A percentile compares a stretch with the other conserved stretches of the same genome.
These are phyloP conservation scores for Apiotrichum brassicae DNA, from an alignment of 1,284 basidiomycete genomes.

Conservation along the genomic window DNA sequence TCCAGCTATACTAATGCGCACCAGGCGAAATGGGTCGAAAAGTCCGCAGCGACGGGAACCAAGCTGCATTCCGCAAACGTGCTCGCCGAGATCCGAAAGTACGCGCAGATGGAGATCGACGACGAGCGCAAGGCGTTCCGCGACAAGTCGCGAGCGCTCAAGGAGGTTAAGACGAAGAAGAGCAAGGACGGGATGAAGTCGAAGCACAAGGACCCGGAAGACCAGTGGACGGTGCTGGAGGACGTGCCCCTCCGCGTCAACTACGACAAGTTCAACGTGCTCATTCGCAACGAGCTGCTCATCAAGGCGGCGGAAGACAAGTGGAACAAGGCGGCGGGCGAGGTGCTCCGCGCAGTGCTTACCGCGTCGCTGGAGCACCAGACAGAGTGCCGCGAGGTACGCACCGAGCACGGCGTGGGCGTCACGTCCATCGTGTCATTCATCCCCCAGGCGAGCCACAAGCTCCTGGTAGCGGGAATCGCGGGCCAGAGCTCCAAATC, in stretches of 20 bases:
- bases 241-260: constrained; percentile 54
- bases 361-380: constrained; percentile 63
- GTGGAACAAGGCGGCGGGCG: constrained; percentile 66
- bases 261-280: constrained; percentile 76
- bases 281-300: constrained; percentile 79
- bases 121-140: constrained; percentile 40
- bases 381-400: constrained; percentile 48
- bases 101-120: constrained; percentile 33
- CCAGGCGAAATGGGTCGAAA: constrained; percentile 24
- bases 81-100: constrained; percentile 34
- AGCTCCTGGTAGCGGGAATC: constrained; percentile 29
- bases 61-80: constrained; percentile 44
- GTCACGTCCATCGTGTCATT: constrained; percentile 28
- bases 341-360: constrained; percentile 64
- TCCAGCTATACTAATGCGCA: too few relatives aligned
- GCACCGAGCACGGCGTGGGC: constrained; percentile 25
- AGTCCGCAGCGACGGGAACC: constrained; percentile 21
- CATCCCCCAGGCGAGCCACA: constrained; percentile 23
- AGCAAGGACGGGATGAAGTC: constrained; percentile 18
- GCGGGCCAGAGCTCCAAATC: constrained; percentile 20
- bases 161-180: constrained; percentile 21
- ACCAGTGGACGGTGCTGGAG: constrained; percentile 11
- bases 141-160: constrained; percentile 25
- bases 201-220: constrained; percentile 13
- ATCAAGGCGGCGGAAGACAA: constrained; percentile 66